Evolutionary conservation across 306 rosid species (phyloP).

Genomic region (Prunus fruticosa): DNA sequence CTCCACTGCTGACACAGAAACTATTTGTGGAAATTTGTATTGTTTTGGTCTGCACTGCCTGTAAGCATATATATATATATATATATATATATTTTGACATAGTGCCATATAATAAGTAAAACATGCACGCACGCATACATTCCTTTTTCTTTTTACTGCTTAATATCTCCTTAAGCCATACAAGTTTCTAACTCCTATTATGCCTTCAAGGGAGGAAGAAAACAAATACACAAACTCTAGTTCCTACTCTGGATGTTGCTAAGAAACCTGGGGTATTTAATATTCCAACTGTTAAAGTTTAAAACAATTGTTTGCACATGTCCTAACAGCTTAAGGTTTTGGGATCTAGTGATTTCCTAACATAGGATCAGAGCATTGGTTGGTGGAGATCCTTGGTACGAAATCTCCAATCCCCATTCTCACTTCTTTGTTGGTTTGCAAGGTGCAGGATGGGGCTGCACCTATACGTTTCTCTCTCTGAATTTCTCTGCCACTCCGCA

Average conservation of each 20-base stretch:
- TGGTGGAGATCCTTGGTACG: not conserved
- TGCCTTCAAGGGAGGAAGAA: not conserved
- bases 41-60: not conserved
- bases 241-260: not conserved
- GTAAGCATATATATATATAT: not conserved
- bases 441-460: not conserved
- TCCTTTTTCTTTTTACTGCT: not conserved
- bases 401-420: not conserved
- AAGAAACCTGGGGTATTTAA: not conserved
- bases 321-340: not conserved
- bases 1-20: not conserved
- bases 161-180: not conserved
- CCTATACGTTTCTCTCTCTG: not conserved
- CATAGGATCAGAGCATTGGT: not conserved
- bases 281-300: not conserved
- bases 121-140: not conserved
- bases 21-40: not conserved
- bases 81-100: too few species aligned
- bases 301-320: not conserved
- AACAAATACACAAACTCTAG: not conserved
- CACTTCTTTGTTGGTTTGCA: not conserved
- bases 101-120: not conserved
- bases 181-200: not conserved
- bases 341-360: not conserved
- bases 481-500: not conserved